Conservation (phyloP, 441 rosid species). For the Manihot esculenta region DNA sequence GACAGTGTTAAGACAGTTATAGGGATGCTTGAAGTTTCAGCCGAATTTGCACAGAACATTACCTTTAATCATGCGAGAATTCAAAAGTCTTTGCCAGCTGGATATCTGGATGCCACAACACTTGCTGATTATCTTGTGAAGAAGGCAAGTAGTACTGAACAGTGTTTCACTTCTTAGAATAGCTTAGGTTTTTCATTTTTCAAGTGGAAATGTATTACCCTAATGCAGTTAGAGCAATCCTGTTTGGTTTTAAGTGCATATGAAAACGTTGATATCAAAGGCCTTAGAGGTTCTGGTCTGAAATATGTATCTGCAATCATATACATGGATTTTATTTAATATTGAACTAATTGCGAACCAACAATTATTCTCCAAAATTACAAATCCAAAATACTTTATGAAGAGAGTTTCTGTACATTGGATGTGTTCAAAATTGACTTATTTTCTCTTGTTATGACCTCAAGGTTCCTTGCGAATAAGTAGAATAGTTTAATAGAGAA, state of each 20-base stretch:
- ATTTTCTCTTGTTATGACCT: too few species aligned
- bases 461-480: too few species aligned
- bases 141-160: constrained; percentile 50
- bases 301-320: too few species aligned
- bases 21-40: constrained; percentile 93
- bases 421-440: too few species aligned
- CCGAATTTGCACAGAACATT: constrained; percentile 88
- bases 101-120: constrained; percentile 93
- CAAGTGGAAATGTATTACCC: background rate
- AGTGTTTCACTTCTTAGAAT: background rate
- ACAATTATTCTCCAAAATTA: too few species aligned
- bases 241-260: background rate
- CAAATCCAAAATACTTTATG: too few species aligned
- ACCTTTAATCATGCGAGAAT: constrained; percentile 65
- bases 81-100: constrained; percentile 74
- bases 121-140: constrained; percentile 94
- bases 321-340: too few species aligned
- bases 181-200: constrained; percentile 1
- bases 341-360: too few species aligned
- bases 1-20: constrained; percentile 78
- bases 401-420: too few species aligned
- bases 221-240: background rate
- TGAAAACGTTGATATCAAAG: too few species aligned
- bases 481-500: too few species aligned
- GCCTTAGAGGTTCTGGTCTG: too few species aligned